These are phyloP conservation scores for Backusella psychrophila DNA, from an alignment of 192 early-diverging fungal species.

Conservation along the genomic window DNA sequence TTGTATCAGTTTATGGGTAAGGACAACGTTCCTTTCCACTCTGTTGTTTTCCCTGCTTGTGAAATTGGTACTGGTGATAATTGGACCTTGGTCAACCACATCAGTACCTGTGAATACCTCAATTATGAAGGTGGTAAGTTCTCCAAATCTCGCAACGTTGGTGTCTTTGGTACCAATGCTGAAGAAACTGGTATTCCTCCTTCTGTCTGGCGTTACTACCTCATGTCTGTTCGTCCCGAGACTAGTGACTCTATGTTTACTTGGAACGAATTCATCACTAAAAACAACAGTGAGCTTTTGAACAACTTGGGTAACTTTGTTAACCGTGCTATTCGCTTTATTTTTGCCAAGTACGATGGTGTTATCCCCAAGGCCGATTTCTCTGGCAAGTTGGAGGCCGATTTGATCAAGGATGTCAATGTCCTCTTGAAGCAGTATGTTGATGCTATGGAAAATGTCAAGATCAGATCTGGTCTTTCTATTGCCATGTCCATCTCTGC, in stretches of 20 bases:
- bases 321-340: constrained; percentile 95
- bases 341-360: constrained; percentile 88
- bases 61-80: constrained; percentile 84
- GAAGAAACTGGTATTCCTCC: constrained; percentile 85
- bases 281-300: constrained; percentile 95
- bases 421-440: constrained; percentile 72
- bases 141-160: constrained; percentile 93
- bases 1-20: constrained; percentile 99
- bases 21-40: constrained; percentile 99
- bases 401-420: constrained; percentile 84
- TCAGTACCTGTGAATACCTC: constrained; percentile 93
- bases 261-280: constrained; percentile 89
- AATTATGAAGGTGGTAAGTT: constrained; percentile 97
- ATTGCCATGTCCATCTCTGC: constrained; percentile 93
- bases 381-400: constrained; percentile 58
- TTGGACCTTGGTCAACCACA: constrained; percentile 91
- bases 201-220: constrained; percentile 97
- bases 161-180: constrained; percentile 97
- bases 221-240: constrained; percentile 92
- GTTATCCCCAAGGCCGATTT: constrained; percentile 64
- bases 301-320: constrained; percentile 98
- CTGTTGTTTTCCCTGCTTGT: constrained; percentile 92
- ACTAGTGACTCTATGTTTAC: constrained; percentile 87
- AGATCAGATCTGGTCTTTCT: constrained; percentile 78
- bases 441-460: constrained; percentile 77